Conservation (phyloP, 495 filamentous ascomycete genomes). For the Hypoxylon subgilvum region DNA sequence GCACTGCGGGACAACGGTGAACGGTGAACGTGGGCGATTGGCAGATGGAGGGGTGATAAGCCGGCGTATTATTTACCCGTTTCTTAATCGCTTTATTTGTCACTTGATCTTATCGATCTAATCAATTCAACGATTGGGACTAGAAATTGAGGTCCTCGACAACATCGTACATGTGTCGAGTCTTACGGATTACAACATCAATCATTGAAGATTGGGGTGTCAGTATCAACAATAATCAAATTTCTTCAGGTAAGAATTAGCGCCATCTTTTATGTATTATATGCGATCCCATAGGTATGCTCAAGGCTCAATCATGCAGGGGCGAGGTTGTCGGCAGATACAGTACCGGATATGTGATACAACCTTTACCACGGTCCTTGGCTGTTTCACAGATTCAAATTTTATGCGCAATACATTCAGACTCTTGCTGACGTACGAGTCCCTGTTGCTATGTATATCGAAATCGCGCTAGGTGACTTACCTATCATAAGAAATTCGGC, state of each 20-base stretch:
- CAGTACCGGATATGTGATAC: conserved; percentile 38
- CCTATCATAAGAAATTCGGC: conserved; percentile 17
- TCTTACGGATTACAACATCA: no score
- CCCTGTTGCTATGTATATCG: conserved; percentile 8
- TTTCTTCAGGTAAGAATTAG: no score
- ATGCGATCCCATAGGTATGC: conserved; percentile 22
- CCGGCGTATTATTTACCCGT: conserved; percentile 15
- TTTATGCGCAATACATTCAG: conserved; percentile 23
- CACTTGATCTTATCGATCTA: conserved; percentile 35
- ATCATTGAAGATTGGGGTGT: no score
- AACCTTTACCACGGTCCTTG: conserved; percentile 33
- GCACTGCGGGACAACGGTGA: neutral
- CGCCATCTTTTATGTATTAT: conserved; percentile 11
- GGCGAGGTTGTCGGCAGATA: conserved; percentile 12
- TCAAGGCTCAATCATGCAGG: conserved; percentile 29
- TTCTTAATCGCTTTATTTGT: neutral
- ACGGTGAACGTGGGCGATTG: neutral
- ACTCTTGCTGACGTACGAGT: neutral
- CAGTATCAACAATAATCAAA: no score
- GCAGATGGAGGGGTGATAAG: neutral
- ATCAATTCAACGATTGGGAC: conserved; percentile 11
- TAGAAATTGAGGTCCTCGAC: no score
- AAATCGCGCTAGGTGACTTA: conserved; percentile 2
- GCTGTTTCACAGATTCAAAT: conserved; percentile 34
- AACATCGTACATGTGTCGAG: no score